phyloP scores from a whole-genome alignment of 2,329 filamentous ascomycete genomes.

The Myriosclerotinia curreyana region DNA sequence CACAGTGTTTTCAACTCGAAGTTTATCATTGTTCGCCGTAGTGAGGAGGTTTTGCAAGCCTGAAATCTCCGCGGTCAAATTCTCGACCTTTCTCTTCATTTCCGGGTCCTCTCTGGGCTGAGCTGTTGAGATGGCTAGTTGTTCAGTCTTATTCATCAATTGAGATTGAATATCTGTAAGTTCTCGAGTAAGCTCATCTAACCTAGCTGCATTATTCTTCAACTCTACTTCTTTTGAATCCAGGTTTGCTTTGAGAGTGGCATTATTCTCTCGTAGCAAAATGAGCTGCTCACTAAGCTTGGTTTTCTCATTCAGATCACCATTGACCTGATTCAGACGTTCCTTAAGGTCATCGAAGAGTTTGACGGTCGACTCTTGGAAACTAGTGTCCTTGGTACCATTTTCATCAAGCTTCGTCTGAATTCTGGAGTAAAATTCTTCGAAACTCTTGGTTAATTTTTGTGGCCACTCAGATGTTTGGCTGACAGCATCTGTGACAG shows the following conservation, averaged over 20 bases:
- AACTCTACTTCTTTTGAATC: slow-evolving; percentile 25
- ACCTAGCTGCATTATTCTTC: slow-evolving; percentile 20
- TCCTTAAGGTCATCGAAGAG: slow-evolving; percentile 30
- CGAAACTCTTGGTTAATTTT: slow-evolving; percentile 29
- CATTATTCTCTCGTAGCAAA: slow-evolving; percentile 30
- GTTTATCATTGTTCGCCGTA: slow-evolving; percentile 39
- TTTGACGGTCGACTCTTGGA: slow-evolving; percentile 25
- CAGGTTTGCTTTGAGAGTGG: slow-evolving; percentile 25
- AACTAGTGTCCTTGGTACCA: slow-evolving; percentile 17
- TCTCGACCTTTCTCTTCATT: slow-evolving; percentile 27
- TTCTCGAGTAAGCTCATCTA: slow-evolving; percentile 28
- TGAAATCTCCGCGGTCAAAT: slow-evolving; percentile 31
- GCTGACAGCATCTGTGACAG: slow-evolving; percentile 25
- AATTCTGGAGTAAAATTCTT: slow-evolving; percentile 31
- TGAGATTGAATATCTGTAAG: slow-evolving; percentile 26
- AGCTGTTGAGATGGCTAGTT: slow-evolving; percentile 27
- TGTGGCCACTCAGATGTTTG: slow-evolving; percentile 24
- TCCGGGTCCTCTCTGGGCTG: slow-evolving; percentile 29
- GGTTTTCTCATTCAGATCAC: slow-evolving; percentile 26
- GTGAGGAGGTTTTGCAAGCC: slow-evolving; percentile 35
- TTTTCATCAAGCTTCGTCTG: slow-evolving; percentile 25
- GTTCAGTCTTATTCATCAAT: slow-evolving; percentile 28
- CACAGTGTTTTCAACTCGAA: slow-evolving; percentile 25
- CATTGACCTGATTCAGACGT: slow-evolving; percentile 26
- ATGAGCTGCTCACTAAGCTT: slow-evolving; percentile 29